Percentiles rank a stretch among this genome's conserved stretches.
These are phyloP conservation scores for Physaria fendleri DNA, from an alignment of 345 rosid species.

Conservation along the genomic window DNA sequence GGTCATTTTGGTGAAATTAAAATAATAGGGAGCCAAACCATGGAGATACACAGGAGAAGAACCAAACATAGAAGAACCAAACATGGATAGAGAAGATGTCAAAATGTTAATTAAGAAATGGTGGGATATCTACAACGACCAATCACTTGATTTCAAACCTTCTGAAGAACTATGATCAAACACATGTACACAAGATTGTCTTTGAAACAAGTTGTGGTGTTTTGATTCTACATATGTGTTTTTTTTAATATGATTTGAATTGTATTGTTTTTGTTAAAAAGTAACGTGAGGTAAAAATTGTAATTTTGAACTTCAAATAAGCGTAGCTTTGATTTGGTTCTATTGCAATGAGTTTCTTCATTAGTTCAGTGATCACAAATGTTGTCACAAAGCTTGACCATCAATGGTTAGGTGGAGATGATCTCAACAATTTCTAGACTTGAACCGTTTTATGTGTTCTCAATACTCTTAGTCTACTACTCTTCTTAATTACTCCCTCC, in stretches of 20 bases:
- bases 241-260: too few relatives aligned
- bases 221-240: too few relatives aligned
- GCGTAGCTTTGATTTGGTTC: conserved; percentile 50
- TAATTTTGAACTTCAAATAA: too few relatives aligned
- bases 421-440: conserved; percentile 36
- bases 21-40: background rate
- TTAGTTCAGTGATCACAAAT: conserved; percentile 45
- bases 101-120: conserved; percentile 45
- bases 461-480: conserved; percentile 36
- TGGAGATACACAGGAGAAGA: conserved; percentile 47
- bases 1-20: background rate
- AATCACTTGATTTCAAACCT: conserved; percentile 39
- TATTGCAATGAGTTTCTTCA: conserved; percentile 41
- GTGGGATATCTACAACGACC: conserved; percentile 59
- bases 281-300: too few relatives aligned
- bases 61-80: too few relatives aligned
- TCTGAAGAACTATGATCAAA: too few relatives aligned
- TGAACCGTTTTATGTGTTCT: conserved; percentile 42
- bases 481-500: too few relatives aligned
- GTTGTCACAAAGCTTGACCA: conserved; percentile 21
- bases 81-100: conserved; percentile 56
- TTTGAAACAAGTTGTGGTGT: too few relatives aligned
- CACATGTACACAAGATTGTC: too few relatives aligned
- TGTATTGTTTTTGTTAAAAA: too few relatives aligned
- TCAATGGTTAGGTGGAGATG: conserved; percentile 45